These are phyloP conservation scores for Achlya hypogyna DNA, from an alignment of 352 stramenopile species.

Conservation along the genomic window DNA sequence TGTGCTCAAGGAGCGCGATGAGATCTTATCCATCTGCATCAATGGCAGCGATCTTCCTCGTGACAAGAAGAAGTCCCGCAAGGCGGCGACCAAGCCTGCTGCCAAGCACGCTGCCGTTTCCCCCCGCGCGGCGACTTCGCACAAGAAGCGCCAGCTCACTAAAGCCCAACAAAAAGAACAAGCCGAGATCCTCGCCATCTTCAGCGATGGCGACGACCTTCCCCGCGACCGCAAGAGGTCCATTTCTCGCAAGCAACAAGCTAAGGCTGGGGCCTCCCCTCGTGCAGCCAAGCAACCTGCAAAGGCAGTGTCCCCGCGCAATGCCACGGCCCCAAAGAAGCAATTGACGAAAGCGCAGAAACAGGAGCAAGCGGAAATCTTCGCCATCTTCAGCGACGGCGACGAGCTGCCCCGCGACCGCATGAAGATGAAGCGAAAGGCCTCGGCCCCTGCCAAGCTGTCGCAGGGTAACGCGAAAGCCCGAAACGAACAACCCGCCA, in stretches of 20 bases:
- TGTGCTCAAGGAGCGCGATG: background rate
- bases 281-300: background rate
- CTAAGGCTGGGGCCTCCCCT: background rate
- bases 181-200: background rate
- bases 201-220: conserved; percentile 4
- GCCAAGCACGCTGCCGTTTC: background rate
- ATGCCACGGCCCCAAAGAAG: background rate
- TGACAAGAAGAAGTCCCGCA: background rate
- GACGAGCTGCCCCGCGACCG: background rate
- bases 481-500: background rate
- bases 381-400: background rate
- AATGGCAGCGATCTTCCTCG: background rate
- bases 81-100: background rate
- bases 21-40: background rate
- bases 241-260: background rate
- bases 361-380: background rate
- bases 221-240: background rate
- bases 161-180: conserved; percentile 1
- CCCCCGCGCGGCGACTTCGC: background rate
- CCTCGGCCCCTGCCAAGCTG: background rate
- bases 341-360: background rate
- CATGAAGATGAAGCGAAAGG: background rate
- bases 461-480: background rate
- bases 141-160: background rate
- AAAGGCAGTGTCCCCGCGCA: background rate